phyloP scores from a whole-genome alignment of 2,329 filamentous ascomycete genomes.

The Bipolaris bicolor region DNA sequence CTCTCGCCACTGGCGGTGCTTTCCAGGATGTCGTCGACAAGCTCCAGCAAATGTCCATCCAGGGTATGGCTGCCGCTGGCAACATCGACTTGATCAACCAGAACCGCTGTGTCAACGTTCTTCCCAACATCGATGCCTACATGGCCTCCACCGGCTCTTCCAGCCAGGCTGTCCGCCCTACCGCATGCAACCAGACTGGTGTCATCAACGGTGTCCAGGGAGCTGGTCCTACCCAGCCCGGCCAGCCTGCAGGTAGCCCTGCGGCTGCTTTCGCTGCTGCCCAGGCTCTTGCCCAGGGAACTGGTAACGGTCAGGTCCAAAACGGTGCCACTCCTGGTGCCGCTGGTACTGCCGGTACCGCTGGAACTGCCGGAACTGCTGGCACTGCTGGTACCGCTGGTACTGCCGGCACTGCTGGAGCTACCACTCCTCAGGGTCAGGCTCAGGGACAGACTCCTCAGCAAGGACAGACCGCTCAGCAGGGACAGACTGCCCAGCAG shows the following conservation, averaged over 20 bases:
- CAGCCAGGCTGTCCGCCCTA: constrained; percentile 39
- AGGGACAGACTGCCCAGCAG: constrained; percentile 13
- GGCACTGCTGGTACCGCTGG: constrained; percentile 1
- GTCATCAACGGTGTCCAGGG: constrained; percentile 43
- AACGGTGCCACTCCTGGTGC: constrained; percentile 20
- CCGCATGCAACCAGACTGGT: constrained; percentile 44
- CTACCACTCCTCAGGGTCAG: constrained; percentile 4
- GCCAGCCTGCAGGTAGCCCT: constrained; percentile 38
- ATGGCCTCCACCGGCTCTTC: constrained; percentile 43
- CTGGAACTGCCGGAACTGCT: not conserved
- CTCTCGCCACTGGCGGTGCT: constrained; percentile 44
- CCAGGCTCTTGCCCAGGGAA: constrained; percentile 34
- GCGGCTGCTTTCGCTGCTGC: constrained; percentile 40
- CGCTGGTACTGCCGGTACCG: not conserved
- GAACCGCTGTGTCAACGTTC: constrained; percentile 47
- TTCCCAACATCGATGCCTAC: constrained; percentile 47
- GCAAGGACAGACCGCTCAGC: constrained; percentile 8
- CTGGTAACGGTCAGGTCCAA: constrained; percentile 38
- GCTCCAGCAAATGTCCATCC: constrained; percentile 45
- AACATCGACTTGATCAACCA: constrained; percentile 48
- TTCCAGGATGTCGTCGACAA: constrained; percentile 51
- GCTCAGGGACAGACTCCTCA: constrained; percentile 11
- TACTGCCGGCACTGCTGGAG: not conserved
- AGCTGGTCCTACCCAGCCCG: constrained; percentile 37
- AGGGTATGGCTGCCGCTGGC: constrained; percentile 39